Evolutionary conservation across 768 basidiomycete species (phyloP), one percentile per base, ranked within the genome.

Genomic region (Fistulinella prunicolor): DNA sequence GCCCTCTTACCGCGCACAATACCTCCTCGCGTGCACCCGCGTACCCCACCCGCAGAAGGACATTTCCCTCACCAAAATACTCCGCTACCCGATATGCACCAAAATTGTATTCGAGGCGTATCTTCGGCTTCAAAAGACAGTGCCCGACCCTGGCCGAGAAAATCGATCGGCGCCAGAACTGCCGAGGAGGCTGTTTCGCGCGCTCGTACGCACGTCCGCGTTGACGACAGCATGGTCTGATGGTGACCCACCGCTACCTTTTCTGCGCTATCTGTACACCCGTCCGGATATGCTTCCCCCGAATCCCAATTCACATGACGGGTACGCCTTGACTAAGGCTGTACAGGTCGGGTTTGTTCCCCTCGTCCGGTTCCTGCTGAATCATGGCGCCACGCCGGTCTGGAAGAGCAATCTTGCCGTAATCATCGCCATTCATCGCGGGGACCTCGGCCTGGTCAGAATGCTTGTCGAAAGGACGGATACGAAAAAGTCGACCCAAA

Each of bases 261-360:
- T 86, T 44, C 75, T 91, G 4, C 76, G 71, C 35, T 78, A 78
- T 56, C 69, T 90, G 16, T 82, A 77, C 57, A 50, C 61, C 20
- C 58, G 60, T 35, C 69, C 77, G 6, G 66, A 60, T 8, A 61
- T 76, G 16, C 57, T 74, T 19, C 47, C 57, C 1, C 77, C 82
- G 1, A 70, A 83, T 24, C 60, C 76, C 12, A 81, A 94, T 63
- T 79, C 87, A 8, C 75, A 89, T 64, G 74, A 79, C 3, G 94
- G 94, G 1, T 96, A 94, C 60, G 84, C 86, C 0, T 80, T 96
- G 34, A 82, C 82, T 14, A 83, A 80, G 54, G 91, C 94, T 2
- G 88, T 92, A 1, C 73, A 83, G 30, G 81, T 78, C 0, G 71
- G 72, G 19, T 84, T 85, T 53, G 46, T 74, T 1, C 81, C 83